These are phyloP conservation scores for Xylariaceae sp. DNA, from an alignment of 2,329 filamentous ascomycete species.

Conservation along the genomic window DNA sequence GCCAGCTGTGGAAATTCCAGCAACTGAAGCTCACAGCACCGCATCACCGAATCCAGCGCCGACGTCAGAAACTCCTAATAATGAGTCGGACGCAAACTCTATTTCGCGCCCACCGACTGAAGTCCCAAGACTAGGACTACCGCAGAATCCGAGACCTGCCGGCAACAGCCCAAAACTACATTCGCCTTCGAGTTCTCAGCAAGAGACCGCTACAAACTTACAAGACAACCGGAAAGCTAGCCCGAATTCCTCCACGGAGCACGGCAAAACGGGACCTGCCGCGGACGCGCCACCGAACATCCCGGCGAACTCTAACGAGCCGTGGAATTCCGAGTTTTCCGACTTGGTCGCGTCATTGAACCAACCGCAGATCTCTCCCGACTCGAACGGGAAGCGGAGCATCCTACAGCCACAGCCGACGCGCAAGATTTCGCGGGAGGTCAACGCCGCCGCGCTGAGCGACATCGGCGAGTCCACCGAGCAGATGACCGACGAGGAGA, in stretches of 20 bases:
- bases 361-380: slow-evolving; percentile 12
- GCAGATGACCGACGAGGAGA: slow-evolving; percentile 15
- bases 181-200: slow-evolving; percentile 5
- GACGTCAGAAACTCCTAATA: slow-evolving; percentile 18
- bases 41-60: background rate
- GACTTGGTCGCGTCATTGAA: slow-evolving; percentile 23
- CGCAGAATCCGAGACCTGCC: slow-evolving; percentile 15
- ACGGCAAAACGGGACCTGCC: background rate
- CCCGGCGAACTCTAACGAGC: slow-evolving; percentile 6
- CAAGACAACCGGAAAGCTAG: background rate
- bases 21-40: background rate
- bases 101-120: slow-evolving; percentile 29
- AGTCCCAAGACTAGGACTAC: slow-evolving; percentile 11
- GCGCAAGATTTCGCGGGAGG: slow-evolving; percentile 10
- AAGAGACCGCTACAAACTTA: background rate
- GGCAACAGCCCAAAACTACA: slow-evolving; percentile 18
- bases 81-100: slow-evolving; percentile 23
- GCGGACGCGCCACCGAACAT: slow-evolving; percentile 4
- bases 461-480: slow-evolving; percentile 24
- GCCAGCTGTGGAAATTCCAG: background rate
- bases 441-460: slow-evolving; percentile 9
- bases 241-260: background rate
- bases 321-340: slow-evolving; percentile 22
- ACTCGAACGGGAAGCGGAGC: slow-evolving; percentile 9
- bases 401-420: slow-evolving; percentile 2